These are phyloP conservation scores for Gnetum montanum DNA, from an alignment of 75 land plant genomes.

Conservation along the genomic window DNA sequence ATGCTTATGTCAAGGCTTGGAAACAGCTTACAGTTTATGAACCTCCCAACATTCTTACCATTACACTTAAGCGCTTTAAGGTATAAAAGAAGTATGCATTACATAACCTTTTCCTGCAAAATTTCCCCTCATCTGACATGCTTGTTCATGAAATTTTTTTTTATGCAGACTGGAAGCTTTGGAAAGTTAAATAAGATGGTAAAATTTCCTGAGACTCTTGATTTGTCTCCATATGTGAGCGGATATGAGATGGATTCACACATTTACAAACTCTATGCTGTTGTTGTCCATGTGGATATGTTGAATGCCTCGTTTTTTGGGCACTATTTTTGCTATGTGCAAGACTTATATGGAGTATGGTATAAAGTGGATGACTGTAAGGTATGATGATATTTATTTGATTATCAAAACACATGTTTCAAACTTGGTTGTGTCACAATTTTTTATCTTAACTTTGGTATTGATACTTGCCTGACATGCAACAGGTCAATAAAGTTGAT, in stretches of 20 bases:
- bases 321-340: conserved; percentile 82
- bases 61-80: conserved; percentile 93
- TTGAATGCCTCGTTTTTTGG: conserved; percentile 95
- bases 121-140: background rate
- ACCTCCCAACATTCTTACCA: conserved; percentile 88
- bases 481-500: conserved; percentile 63
- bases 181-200: conserved; percentile 92
- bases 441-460: background rate
- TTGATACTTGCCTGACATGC: background rate
- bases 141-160: conserved; percentile 3
- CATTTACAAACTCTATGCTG: conserved; percentile 76
- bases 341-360: conserved; percentile 68
- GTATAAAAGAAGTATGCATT: too few relatives aligned
- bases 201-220: conserved; percentile 62
- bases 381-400: too few relatives aligned
- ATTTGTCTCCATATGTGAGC: conserved; percentile 75
- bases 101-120: background rate
- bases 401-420: background rate
- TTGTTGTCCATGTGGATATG: conserved; percentile 94
- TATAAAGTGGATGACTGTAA: conserved; percentile 85
- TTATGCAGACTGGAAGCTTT: conserved; percentile 84
- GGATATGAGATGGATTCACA: conserved; percentile 33
- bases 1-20: conserved; percentile 85
- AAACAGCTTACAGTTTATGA: conserved; percentile 69
- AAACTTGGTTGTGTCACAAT: background rate